phyloP scores from a whole-genome alignment of 2,329 filamentous ascomycete species.

The Colletotrichum sp. region DNA sequence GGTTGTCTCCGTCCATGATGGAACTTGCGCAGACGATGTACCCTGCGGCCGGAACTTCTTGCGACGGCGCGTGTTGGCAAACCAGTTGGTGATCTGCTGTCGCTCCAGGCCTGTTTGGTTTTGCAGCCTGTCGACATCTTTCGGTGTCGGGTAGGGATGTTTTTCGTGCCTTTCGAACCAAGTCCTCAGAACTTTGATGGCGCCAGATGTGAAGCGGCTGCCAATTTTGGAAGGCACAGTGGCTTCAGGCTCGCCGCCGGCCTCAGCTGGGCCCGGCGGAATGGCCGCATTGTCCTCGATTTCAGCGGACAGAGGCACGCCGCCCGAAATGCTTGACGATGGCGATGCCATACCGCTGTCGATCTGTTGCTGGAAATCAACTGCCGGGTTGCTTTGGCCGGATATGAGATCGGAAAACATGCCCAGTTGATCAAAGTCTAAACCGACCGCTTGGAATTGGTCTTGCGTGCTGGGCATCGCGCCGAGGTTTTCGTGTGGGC shows the following conservation, averaged over 20 bases:
- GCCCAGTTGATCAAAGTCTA: neutral
- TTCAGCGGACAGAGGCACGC: neutral
- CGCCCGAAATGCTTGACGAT: neutral
- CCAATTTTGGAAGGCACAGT: neutral
- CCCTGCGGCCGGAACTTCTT: slow-evolving; percentile 60
- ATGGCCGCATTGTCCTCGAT: neutral
- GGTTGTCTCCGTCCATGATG: slow-evolving; percentile 35
- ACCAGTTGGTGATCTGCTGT: slow-evolving; percentile 73
- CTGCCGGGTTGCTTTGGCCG: neutral
- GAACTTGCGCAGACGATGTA: slow-evolving; percentile 55
- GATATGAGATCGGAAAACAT: neutral
- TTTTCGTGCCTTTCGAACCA: slow-evolving; percentile 68
- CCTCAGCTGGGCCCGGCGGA: neutral
- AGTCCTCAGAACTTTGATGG: slow-evolving; percentile 59
- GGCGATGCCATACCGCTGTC: neutral
- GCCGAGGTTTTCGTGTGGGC: neutral
- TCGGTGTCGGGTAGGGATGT: slow-evolving; percentile 70
- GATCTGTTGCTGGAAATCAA: neutral
- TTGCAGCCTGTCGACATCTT: slow-evolving; percentile 66
- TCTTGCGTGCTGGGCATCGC: neutral
- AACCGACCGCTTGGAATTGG: neutral
- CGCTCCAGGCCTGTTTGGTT: slow-evolving; percentile 63
- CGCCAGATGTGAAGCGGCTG: slow-evolving; percentile 15
- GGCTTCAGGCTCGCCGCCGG: neutral
- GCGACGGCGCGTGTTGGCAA: slow-evolving; percentile 70